Conservation (phyloP, 1,284 basidiomycete species). For the Fomitopsis schrenkii region DNA sequence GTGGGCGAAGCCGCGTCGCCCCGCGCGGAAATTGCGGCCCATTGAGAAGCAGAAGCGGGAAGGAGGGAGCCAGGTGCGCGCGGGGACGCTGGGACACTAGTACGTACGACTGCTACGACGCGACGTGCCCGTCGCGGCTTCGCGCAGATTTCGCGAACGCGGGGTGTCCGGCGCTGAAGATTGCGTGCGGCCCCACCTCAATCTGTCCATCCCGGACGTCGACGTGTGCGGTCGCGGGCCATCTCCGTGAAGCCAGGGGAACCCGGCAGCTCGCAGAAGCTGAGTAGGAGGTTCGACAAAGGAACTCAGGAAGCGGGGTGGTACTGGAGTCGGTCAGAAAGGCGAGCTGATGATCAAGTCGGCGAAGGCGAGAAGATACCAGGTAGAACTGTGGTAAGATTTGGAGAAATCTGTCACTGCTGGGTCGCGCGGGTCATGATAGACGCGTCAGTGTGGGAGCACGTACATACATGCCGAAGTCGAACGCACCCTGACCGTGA, state of each 20-base stretch:
- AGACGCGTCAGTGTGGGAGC: neutral
- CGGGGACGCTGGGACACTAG: neutral
- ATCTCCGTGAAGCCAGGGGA: neutral
- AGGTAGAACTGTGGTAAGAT: neutral
- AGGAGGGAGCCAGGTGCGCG: neutral
- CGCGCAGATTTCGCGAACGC: neutral
- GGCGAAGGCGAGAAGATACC: neutral
- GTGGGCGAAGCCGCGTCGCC: neutral
- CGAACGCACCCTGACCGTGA: neutral
- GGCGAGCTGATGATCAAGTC: neutral
- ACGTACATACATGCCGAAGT: neutral
- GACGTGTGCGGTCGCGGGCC: neutral
- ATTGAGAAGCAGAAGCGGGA: neutral
- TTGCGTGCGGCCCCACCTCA: neutral
- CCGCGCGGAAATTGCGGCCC: neutral
- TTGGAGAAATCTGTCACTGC: neutral
- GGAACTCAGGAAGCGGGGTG: neutral
- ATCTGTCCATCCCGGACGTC: neutral
- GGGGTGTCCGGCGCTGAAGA: neutral
- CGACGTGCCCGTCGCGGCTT: neutral
- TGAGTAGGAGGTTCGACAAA: neutral
- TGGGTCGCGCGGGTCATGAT: neutral
- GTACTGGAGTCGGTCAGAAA: neutral
- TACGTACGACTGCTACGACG: neutral
- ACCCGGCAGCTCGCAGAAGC: neutral